Evolutionary conservation across 176 grass and related monocot species (phyloP).

Genomic region (Chrysopogon serrulatus): DNA sequence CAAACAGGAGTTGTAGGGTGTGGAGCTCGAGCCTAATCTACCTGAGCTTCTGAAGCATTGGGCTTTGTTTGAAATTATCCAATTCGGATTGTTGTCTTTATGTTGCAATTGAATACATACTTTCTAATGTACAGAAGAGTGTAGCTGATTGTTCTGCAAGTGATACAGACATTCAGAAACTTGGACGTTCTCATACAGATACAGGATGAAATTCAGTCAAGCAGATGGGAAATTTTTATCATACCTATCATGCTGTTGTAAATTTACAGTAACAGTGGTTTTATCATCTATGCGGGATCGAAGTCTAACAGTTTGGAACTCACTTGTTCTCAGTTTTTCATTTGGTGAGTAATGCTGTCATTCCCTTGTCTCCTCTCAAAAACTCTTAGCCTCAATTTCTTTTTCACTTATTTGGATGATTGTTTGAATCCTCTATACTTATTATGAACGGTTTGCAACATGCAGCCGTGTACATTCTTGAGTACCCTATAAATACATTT

Average conservation of each 20-base stretch:
- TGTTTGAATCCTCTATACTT: neutral
- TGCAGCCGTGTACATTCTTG: neutral
- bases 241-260: conserved; percentile 17
- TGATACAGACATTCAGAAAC: neutral
- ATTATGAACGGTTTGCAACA: neutral
- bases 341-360: neutral
- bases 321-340: neutral
- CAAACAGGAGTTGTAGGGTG: conserved; percentile 42
- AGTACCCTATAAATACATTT: neutral
- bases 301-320: neutral
- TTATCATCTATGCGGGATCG: neutral
- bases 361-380: neutral
- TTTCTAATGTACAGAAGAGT: neutral
- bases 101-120: neutral
- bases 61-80: neutral
- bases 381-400: neutral
- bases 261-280: neutral
- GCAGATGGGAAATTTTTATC: conserved; percentile 14
- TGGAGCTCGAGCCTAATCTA: conserved; percentile 17
- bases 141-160: conserved; percentile 9
- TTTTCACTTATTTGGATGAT: neutral
- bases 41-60: neutral
- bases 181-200: neutral
- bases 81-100: neutral
- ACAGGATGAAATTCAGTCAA: neutral